Percentiles rank a stretch among this genome's conserved stretches.
phyloP scores from a whole-genome alignment of 2,329 filamentous ascomycete genomes.

The Diaporthe vaccinii region DNA sequence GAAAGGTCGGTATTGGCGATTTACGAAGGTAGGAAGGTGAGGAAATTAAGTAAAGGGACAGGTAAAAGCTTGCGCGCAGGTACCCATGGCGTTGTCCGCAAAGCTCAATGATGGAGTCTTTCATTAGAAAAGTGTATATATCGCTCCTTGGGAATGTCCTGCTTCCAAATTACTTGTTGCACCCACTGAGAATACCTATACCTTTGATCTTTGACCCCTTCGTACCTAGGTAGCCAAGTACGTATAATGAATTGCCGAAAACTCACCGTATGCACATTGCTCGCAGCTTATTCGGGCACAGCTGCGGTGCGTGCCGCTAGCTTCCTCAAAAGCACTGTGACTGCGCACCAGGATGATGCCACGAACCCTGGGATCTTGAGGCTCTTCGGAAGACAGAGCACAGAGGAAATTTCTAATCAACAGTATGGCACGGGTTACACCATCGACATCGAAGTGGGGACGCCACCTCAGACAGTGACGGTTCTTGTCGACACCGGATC shows the following conservation, averaged over 20 bases:
- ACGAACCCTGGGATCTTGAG: neutral
- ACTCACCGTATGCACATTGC: neutral
- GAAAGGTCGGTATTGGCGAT: neutral
- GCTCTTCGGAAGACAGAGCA: neutral
- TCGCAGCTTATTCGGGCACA: neutral
- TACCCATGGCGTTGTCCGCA: neutral
- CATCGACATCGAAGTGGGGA: conserved; percentile 59
- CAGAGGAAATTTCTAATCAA: conserved; percentile 2
- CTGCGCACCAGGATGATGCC: neutral
- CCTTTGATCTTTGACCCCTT: neutral
- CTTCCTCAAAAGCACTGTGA: neutral
- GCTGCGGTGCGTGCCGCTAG: neutral
- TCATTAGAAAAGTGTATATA: neutral
- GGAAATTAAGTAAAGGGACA: neutral
- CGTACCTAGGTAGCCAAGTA: neutral
- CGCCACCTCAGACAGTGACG: conserved; percentile 60
- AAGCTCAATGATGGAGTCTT: neutral
- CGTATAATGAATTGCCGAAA: neutral
- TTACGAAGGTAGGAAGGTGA: neutral
- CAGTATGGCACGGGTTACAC: conserved; percentile 22
- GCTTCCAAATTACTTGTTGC: neutral
- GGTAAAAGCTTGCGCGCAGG: neutral
- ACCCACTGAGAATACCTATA: neutral
- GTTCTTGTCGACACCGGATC: conserved; percentile 68
- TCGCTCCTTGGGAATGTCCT: neutral